Evolutionary conservation across 257 asterid genomes (phyloP).

Genomic region (Lantana camara): DNA sequence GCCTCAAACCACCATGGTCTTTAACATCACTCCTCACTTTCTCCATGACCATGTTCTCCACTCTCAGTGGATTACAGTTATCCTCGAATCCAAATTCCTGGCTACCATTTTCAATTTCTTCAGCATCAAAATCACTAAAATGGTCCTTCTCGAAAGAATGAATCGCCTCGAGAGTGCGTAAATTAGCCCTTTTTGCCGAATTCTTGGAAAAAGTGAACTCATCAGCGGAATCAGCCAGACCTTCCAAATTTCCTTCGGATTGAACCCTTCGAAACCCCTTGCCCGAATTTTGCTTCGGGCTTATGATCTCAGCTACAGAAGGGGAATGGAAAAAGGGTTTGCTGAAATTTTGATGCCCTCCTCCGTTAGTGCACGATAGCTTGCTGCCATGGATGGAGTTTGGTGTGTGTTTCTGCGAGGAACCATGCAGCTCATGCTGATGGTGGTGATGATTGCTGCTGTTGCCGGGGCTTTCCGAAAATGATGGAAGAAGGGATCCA

Average conservation of each 20-base stretch:
- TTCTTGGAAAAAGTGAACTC: conserved; percentile 53
- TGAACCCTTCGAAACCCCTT: conserved; percentile 60
- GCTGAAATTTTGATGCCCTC: conserved; percentile 36
- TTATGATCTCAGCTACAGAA: conserved; percentile 36
- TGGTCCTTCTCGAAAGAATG: conserved; percentile 44
- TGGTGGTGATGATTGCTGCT: conserved; percentile 31
- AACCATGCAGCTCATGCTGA: conserved; percentile 38
- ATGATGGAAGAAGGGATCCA: conserved; percentile 61
- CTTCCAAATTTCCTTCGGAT: conserved; percentile 80
- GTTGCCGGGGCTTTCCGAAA: conserved; percentile 58
- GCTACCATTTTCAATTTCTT: conserved; percentile 9
- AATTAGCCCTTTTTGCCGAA: conserved; percentile 32
- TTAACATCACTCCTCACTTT: conserved; percentile 20
- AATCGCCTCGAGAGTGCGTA: conserved; percentile 49
- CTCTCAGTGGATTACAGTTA: conserved; percentile 7
- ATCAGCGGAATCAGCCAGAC: conserved; percentile 43
- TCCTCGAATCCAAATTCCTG: neutral
- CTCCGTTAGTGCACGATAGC: conserved; percentile 35
- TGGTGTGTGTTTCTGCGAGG: conserved; percentile 45
- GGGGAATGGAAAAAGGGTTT: conserved; percentile 46
- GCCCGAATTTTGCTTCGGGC: conserved; percentile 5
- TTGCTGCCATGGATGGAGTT: conserved; percentile 33
- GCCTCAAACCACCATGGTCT: conserved; percentile 29
- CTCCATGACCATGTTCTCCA: conserved; percentile 29
- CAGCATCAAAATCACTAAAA: conserved; percentile 39